Percentiles rank a stretch among this genome's conserved stretches.
These are phyloP conservation scores for Cyberlindnera misumaiensis DNA, from an alignment of 805 yeast genomes.

Conservation along the genomic window DNA sequence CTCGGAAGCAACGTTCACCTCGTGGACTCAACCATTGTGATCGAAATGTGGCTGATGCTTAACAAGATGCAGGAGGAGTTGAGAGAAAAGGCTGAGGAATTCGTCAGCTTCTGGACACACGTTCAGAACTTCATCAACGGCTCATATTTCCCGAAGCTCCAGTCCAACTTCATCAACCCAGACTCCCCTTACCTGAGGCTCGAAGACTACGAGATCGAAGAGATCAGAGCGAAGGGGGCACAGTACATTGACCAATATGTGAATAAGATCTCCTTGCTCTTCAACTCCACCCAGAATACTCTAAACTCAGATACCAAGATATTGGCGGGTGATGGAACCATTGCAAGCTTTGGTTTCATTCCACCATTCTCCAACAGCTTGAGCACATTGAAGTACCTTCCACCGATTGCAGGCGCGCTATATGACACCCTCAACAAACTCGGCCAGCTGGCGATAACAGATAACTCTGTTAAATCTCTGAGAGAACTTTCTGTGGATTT, in stretches of 20 bases:
- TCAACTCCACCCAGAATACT: constrained; percentile 27
- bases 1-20: constrained; percentile 22
- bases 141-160: constrained; percentile 31
- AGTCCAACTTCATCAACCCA: constrained; percentile 22
- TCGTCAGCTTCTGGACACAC: constrained; percentile 47
- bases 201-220: constrained; percentile 35
- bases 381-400: constrained; percentile 46
- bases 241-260: constrained; percentile 31
- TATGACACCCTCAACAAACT: constrained; percentile 35
- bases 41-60: constrained; percentile 54
- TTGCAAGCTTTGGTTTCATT: constrained; percentile 42
- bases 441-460: constrained; percentile 36
- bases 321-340: constrained; percentile 21
- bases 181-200: constrained; percentile 34
- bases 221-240: constrained; percentile 33
- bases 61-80: constrained; percentile 36
- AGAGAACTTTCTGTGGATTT: constrained; percentile 30
- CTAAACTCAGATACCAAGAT: constrained; percentile 7
- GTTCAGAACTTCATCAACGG: constrained; percentile 50
- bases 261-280: constrained; percentile 24
- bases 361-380: constrained; percentile 63
- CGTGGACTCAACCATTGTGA: constrained; percentile 46
- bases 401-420: constrained; percentile 38
- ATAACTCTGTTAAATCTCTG: constrained; percentile 31
- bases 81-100: constrained; percentile 30